Evolutionary conservation across 306 rosid genomes (phyloP).

Genomic region (Cicer judaicum): DNA sequence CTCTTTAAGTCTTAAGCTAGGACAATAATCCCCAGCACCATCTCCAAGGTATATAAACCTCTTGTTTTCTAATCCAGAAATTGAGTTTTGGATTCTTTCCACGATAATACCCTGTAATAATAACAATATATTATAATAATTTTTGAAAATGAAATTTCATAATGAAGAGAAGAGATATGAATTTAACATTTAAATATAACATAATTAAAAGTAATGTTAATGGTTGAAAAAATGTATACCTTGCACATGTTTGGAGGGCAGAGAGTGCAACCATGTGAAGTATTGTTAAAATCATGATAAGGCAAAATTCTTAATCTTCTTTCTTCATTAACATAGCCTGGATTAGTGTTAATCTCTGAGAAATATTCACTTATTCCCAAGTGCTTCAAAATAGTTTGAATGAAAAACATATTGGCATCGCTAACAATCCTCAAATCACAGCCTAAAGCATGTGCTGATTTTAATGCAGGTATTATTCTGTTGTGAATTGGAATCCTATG

Average conservation of each 20-base stretch:
- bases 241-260: constrained; percentile 95
- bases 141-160: background rate
- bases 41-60: constrained; percentile 69
- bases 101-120: constrained; percentile 53
- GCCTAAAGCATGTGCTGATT: constrained; percentile 67
- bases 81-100: constrained; percentile 52
- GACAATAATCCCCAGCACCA: constrained; percentile 68
- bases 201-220: too few relatives aligned
- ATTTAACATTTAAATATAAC: too few relatives aligned
- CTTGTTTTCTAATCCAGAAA: constrained; percentile 39
- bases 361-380: constrained; percentile 66
- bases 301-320: constrained; percentile 68
- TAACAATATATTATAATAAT: background rate
- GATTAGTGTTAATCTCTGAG: constrained; percentile 76
- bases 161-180: background rate
- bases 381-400: constrained; percentile 72
- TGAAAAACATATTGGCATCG: constrained; percentile 78
- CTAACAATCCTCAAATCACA: constrained; percentile 86
- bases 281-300: constrained; percentile 57
- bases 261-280: constrained; percentile 61
- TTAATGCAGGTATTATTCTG: constrained; percentile 63
- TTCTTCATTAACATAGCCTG: constrained; percentile 66
- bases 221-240: constrained; percentile 45
- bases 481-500: constrained; percentile 63
- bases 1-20: constrained; percentile 58